Base-by-base conservation (phyloP, 306 rosid species). In the Vicia villosa region DNA sequence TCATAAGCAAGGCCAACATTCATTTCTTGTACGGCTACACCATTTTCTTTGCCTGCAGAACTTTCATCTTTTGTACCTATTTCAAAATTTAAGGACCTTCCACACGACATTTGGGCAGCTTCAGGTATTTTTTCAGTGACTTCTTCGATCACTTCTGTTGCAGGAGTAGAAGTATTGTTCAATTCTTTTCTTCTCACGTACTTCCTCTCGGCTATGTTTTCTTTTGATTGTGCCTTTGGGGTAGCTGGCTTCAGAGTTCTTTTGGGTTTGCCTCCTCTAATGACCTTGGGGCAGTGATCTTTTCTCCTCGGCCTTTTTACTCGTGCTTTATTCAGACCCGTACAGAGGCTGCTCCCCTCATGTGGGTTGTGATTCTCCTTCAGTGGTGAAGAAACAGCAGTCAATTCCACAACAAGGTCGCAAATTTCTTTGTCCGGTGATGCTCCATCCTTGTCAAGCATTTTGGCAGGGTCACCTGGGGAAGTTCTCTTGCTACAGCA, bases 281-380 rank as follows among this genome's bases (percentile, higher is more conserved):
- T 71, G 75, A 93, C 98, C 85, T 86, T 93, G 46, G 96, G 96
- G 70, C 96, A 80, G 83, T 90, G 91, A 77, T 82, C 88, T 79
- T 79, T 88, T 66, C 91, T 85, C 72, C 69, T 85, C 55, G 65
- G 75, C 82, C 82, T 90, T 62, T 42, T 79, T 61, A 70, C 83
- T 8, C 90, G 86, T 56, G 83, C 82, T 74, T 64, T 74, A 59
- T 75, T 79, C 56, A 75, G 70, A 66, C 80, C 83, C 13, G 50
- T 55, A 13, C 3, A 61, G 12, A 70, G 64, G 62, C 54, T 70
- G 66, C 72, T 80, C 61, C 66, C 88, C 20, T 68, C 62, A 16
- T 76, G 79, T 11, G 69, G 79, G 77, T 61, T 74, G 58, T 78
- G 72, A 57, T 61, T 77, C 77, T 80, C 85, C 66, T 77, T 78